Base-by-base conservation (phyloP, 129 eudicot genomes). In the Cynara cardunculus region DNA sequence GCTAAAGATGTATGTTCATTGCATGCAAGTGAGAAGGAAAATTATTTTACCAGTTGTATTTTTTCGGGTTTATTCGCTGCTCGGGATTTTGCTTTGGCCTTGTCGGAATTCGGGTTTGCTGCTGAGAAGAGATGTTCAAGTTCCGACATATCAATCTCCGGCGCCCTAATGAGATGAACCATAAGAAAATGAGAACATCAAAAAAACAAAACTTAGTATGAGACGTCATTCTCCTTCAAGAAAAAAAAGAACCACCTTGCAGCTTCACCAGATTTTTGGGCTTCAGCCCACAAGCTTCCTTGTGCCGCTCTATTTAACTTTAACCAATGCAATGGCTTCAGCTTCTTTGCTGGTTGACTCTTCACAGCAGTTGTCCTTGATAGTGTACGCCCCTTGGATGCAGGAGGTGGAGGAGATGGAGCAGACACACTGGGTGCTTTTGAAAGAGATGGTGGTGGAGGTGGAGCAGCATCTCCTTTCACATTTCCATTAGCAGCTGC, bases 221-320 rank as follows among this genome's bases (percentile, higher is more conserved):
- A 65, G 69, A 72, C 66, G 69, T 73, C 61, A 85, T 37, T 73
- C 41, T 81, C 65, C 74, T 21, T 28, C 64, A 56, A 76, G 19
- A 76, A 77, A 81, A 66, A n/a, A 68, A 65, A 66, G 73, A 84
- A 92, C 7, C 83, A 92, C 97, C 85, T 91, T 59, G 93, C 62
- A 81, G 90, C 81, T 68, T 89, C 94, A 70, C 93, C 91, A 83
- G 90, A 82, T 78, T 84, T 94, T 81, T 95, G 94, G 69, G 97
- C 72, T 80, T 96, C 98, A 12, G 94, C 98, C 99, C 99, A 96
- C 87, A 96, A 84, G 85, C 99, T 92, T 85, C 97, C 99, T 87
- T 88, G 87, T 79, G 88, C 93, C 69, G 93, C 93, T 86, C 85
- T 91, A 14, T 90, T 82, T 32, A 96, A 35, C 80, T 96, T 96